Percentiles rank a stretch among this genome's conserved stretches.
These are phyloP conservation scores for Scenedesmus sp. DNA, from an alignment of 163 green algal genomes.

Conservation along the genomic window DNA sequence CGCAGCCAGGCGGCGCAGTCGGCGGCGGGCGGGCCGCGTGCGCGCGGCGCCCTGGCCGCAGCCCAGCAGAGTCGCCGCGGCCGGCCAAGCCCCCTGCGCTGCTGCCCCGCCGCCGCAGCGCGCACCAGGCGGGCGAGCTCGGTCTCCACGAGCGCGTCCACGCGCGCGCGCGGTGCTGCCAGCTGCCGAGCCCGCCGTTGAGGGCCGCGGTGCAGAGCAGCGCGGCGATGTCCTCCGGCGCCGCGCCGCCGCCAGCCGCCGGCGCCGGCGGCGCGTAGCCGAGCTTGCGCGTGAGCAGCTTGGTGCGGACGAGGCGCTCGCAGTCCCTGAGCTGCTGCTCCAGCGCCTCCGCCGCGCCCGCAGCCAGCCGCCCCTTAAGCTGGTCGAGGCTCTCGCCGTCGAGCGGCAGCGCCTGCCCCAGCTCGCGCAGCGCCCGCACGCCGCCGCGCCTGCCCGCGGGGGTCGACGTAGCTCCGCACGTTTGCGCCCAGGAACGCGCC, in stretches of 20 bases:
- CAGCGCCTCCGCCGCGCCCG: conserved; percentile 34
- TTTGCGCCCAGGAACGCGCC: conserved; percentile 30
- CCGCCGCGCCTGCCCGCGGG: background rate
- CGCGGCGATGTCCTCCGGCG: background rate
- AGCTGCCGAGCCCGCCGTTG: conserved; percentile 27
- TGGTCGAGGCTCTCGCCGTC: conserved; percentile 21
- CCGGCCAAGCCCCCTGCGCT: no score
- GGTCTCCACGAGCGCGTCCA: conserved; percentile 21
- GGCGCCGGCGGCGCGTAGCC: conserved; percentile 17
- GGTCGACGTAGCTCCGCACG: conserved; percentile 32
- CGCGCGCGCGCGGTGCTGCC: background rate
- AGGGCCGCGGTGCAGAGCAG: conserved; percentile 20
- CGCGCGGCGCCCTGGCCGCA: no score
- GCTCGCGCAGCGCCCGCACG: conserved; percentile 3
- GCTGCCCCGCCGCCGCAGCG: background rate
- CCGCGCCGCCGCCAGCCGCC: background rate
- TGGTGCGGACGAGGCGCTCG: conserved; percentile 33
- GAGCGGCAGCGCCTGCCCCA: conserved; percentile 18
- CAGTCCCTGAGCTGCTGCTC: conserved; percentile 36
- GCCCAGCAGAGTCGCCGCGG: no score
- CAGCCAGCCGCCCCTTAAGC: conserved; percentile 32
- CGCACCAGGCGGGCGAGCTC: conserved; percentile 19
- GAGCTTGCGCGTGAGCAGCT: conserved; percentile 36
- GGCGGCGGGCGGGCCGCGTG: no score
- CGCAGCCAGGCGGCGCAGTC: background rate